Evolutionary conservation across 2,329 filamentous ascomycete genomes (phyloP).

Genomic region (Monosporascus ibericus): DNA sequence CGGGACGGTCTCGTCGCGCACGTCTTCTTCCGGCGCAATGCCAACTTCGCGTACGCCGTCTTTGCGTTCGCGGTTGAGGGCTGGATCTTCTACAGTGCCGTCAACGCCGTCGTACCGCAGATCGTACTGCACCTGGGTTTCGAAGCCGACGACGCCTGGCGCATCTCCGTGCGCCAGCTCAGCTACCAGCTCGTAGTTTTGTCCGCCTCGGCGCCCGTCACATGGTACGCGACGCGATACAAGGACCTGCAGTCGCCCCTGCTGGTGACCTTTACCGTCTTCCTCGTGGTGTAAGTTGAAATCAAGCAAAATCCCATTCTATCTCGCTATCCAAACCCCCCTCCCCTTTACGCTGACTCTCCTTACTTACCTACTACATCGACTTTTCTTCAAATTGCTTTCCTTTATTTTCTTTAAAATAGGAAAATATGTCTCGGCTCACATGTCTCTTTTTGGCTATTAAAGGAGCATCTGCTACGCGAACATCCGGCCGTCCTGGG

Average conservation of each 20-base stretch:
- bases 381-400: no score
- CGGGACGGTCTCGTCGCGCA: constrained; percentile 49
- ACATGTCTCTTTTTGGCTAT: neutral
- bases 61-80: constrained; percentile 53
- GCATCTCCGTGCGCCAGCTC: constrained; percentile 42
- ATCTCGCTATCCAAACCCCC: neutral
- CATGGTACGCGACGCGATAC: constrained; percentile 38
- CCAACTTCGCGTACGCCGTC: constrained; percentile 48
- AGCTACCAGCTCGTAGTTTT: constrained; percentile 35
- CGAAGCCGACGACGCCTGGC: constrained; percentile 35
- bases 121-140: constrained; percentile 44
- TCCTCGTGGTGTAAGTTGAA: constrained; percentile 37
- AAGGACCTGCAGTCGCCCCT: constrained; percentile 44
- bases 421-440: no score
- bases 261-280: constrained; percentile 38
- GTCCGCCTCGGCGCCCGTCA: constrained; percentile 35
- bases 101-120: constrained; percentile 44
- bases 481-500: constrained; percentile 36
- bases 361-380: no score
- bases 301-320: neutral
- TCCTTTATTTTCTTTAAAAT: no score
- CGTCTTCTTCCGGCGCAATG: constrained; percentile 46
- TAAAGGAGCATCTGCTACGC: constrained; percentile 39
- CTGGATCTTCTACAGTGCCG: constrained; percentile 51
- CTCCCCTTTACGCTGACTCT: no score